Conservation (phyloP, 345 rosid genomes). For the Mercurialis annua region DNA sequence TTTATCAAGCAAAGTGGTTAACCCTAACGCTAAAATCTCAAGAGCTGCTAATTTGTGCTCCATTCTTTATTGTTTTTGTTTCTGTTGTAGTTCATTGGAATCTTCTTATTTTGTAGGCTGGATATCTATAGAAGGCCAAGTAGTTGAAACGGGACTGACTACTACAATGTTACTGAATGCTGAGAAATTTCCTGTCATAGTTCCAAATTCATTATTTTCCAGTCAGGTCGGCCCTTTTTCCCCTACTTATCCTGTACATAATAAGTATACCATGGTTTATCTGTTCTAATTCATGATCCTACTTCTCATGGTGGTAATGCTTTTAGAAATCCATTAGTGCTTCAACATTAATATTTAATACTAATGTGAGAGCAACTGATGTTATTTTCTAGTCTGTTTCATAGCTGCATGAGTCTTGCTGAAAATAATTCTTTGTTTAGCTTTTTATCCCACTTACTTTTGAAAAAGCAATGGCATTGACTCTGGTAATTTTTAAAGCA, state of each 20-base stretch:
- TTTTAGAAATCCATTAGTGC: background rate
- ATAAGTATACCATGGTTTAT: background rate
- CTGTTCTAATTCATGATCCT: background rate
- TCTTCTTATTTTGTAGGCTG: slow-evolving; percentile 58
- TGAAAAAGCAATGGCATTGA: background rate
- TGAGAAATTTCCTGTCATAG: slow-evolving; percentile 77
- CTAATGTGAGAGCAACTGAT: background rate
- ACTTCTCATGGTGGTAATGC: background rate
- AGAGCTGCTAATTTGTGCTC: background rate
- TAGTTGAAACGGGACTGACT: slow-evolving; percentile 86
- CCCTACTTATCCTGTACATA: background rate
- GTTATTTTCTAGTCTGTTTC: background rate
- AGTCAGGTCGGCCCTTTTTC: slow-evolving; percentile 63
- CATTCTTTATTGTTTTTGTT: background rate
- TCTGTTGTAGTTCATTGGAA: background rate
- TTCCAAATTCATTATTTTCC: slow-evolving; percentile 92
- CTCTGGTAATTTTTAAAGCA: too few relatives aligned
- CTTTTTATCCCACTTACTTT: background rate
- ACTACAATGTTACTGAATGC: slow-evolving; percentile 69
- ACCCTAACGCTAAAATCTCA: background rate
- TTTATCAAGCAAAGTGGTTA: background rate
- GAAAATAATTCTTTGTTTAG: background rate
- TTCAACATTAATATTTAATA: background rate
- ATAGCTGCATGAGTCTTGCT: background rate
- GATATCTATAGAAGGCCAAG: slow-evolving; percentile 89